Percentiles rank a stretch among this genome's conserved stretches.
phyloP scores from a whole-genome alignment of 2,329 filamentous ascomycete genomes.

The Orbilia javanica region DNA sequence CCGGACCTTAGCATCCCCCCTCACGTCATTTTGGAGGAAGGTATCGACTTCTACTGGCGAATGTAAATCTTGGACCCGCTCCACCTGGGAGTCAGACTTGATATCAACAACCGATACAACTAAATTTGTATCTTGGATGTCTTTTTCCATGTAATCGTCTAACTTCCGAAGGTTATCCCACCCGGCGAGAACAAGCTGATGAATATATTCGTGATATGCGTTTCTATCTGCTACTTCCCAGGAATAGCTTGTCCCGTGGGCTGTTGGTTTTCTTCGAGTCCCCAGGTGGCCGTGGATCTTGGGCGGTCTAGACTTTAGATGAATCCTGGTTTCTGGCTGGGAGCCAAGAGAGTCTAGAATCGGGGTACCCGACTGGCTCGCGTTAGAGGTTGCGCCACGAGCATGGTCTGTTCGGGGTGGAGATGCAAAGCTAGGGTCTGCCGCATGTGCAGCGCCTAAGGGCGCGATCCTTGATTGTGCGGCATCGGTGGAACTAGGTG shows the following conservation, averaged over 20 bases:
- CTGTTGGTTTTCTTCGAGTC: conserved; percentile 34
- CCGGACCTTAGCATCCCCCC: conserved; percentile 40
- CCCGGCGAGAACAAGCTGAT: conserved; percentile 61
- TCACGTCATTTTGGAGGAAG: conserved; percentile 44
- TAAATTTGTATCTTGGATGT: conserved; percentile 59
- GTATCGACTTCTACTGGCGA: conserved; percentile 31
- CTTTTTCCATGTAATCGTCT: conserved; percentile 60
- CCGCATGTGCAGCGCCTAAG: neutral
- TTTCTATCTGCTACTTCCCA: conserved; percentile 21
- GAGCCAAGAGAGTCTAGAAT: conserved; percentile 23
- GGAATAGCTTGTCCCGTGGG: conserved; percentile 38
- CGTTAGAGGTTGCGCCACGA: conserved; percentile 32
- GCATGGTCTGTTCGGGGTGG: conserved; percentile 29
- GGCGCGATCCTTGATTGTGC: conserved; percentile 15
- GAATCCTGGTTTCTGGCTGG: neutral
- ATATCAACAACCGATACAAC: conserved; percentile 62
- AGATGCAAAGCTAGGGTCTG: conserved; percentile 13
- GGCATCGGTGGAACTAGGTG: conserved; percentile 27
- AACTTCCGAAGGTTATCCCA: conserved; percentile 62
- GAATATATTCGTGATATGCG: conserved; percentile 62
- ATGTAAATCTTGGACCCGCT: conserved; percentile 25
- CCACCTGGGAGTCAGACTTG: conserved; percentile 44
- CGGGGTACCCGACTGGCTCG: conserved; percentile 15
- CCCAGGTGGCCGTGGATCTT: conserved; percentile 10
- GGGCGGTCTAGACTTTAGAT: neutral